Conservation (phyloP, 2,329 filamentous ascomycete species). For the Penicillium thymicola region DNA sequence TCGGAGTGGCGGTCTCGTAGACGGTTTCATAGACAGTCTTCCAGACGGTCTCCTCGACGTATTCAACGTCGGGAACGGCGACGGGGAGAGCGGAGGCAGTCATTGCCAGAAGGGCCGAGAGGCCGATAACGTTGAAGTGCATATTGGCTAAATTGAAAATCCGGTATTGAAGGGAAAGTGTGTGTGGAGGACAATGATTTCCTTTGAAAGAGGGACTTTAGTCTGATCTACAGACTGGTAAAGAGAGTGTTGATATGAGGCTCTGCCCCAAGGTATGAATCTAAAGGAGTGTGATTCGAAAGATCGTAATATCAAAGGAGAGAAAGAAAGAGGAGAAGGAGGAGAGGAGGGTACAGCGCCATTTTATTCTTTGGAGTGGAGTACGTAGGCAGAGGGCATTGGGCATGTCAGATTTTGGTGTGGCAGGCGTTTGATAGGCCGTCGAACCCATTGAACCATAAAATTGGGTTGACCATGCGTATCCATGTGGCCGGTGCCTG, state of each 20-base stretch:
- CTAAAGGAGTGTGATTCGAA: constrained; percentile 10
- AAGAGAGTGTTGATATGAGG: constrained; percentile 4
- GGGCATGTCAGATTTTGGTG: neutral
- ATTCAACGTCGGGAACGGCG: neutral
- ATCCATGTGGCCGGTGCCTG: constrained; percentile 6
- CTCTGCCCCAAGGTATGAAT: constrained; percentile 4
- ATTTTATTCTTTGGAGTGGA: constrained; percentile 7
- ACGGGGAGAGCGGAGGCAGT: constrained; percentile 12
- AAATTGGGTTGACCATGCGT: neutral
- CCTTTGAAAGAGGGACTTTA: neutral
- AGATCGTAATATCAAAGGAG: constrained; percentile 2
- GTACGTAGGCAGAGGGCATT: neutral
- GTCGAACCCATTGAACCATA: neutral
- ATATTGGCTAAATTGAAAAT: constrained; percentile 4
- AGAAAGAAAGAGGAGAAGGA: neutral
- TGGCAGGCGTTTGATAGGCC: neutral
- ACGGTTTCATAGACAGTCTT: constrained; percentile 9
- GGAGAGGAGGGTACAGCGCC: constrained; percentile 2
- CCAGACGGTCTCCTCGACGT: constrained; percentile 2
- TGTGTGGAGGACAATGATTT: neutral
- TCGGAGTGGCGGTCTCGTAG: neutral
- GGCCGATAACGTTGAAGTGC: constrained; percentile 11
- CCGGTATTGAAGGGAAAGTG: neutral
- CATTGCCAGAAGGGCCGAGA: constrained; percentile 9
- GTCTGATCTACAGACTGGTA: constrained; percentile 12